Evolutionary conservation across 2,329 filamentous ascomycete genomes (phyloP), one percentile per base, ranked within the genome.

Genomic region (Amesomyces nigricolor): DNA sequence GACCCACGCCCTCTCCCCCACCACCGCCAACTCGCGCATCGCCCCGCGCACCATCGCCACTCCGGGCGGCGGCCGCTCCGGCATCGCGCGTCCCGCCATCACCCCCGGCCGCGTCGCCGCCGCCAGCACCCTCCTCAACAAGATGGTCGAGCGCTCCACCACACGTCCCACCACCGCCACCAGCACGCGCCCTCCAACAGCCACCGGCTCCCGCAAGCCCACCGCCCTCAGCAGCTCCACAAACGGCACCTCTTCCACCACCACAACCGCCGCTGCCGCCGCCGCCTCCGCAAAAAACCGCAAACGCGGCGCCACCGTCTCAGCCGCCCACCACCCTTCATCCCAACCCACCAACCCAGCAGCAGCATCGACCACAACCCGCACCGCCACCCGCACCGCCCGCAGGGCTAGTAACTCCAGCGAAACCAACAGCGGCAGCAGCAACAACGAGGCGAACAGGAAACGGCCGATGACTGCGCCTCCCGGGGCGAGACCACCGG

Each of bases 21-120:
- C 88, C 51, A 91, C 89, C 0, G 86, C 87, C 56, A 95, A 95
- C 67, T 87, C 88, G 5, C 83, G 88, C 50, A 78, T 87, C 14
- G 74, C 81, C 19, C 81, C 81, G 17, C 80, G 82, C 73, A 69
- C 61, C 69, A 75, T 19, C 35, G 40, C 51, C 10, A 56, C 54
- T 4, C 59, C 62, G 4, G 22, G 22, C 22, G 22, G 22, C 6
- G 4, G 57, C 44, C 85, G 86, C 65, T 75, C 80, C 3, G 76
- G 78, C 54, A 74, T 84, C 39, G 75, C 80, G 2, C 79, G 81
- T 22, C 79, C 83, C 77, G 45, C 83, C 22, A 73, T 77, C 14
- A 87, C 86, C 22, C 83, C 86, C 1, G 65, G 81, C n/a, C 88
- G 88, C 65, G 66, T 68, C 48, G 67, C 67, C 45, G 67, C 68